Evolutionary conservation across 495 filamentous ascomycete genomes (phyloP).

Genomic region (Niebla homalea): DNA sequence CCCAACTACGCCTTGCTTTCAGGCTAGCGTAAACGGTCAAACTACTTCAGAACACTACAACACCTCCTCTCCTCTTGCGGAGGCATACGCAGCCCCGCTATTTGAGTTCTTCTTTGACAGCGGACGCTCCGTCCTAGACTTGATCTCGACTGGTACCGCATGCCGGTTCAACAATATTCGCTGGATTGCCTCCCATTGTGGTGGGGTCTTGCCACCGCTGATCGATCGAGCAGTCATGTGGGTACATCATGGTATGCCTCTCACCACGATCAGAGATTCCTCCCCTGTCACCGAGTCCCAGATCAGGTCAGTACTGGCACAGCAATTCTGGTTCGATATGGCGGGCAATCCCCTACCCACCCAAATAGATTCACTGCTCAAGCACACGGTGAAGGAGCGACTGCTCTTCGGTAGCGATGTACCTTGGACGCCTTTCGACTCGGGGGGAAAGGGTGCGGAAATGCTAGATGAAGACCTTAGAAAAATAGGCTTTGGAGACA

Average conservation of each 20-base stretch:
- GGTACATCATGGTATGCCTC: not conserved
- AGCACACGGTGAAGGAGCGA: slow-evolving; percentile 17
- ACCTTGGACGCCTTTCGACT: slow-evolving; percentile 20
- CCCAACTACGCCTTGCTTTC: slow-evolving; percentile 28
- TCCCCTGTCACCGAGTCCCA: slow-evolving; percentile 8
- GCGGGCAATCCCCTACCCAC: slow-evolving; percentile 37
- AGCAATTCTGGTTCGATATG: slow-evolving; percentile 37
- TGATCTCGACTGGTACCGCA: slow-evolving; percentile 36
- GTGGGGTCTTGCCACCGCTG: slow-evolving; percentile 34
- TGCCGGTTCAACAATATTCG: slow-evolving; percentile 29
- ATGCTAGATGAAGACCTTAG: no score
- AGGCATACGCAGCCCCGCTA: slow-evolving; percentile 32
- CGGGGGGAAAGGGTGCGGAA: no score
- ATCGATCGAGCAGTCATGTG: no score
- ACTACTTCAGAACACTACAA: slow-evolving; percentile 4
- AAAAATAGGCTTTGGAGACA: no score
- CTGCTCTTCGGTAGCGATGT: slow-evolving; percentile 38
- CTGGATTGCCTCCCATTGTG: slow-evolving; percentile 37
- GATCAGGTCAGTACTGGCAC: slow-evolving; percentile 20
- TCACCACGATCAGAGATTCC: not conserved
- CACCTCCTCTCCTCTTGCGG: slow-evolving; percentile 11
- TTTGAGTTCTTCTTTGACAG: slow-evolving; percentile 47
- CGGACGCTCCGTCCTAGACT: slow-evolving; percentile 32
- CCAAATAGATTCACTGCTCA: slow-evolving; percentile 26
- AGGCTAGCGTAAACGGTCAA: not conserved